Conservation (phyloP, 768 basidiomycete species). For the Phaeotremella fagi region DNA sequence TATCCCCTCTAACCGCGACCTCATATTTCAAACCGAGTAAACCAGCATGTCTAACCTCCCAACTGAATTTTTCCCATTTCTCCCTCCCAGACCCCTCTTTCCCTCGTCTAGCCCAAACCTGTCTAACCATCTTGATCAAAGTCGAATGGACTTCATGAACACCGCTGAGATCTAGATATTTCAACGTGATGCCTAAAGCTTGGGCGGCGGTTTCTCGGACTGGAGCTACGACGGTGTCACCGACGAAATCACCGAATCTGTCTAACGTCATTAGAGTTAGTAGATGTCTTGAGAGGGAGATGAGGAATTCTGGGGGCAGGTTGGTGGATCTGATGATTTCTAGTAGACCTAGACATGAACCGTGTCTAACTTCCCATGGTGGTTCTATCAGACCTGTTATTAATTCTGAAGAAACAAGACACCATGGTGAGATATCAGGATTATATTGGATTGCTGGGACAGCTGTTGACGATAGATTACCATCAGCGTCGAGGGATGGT, state of each 20-base stretch:
- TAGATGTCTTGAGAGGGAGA: conserved; percentile 68
- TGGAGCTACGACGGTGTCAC: conserved; percentile 94
- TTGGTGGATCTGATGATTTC: conserved; percentile 59
- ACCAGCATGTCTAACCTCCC: conserved; percentile 98
- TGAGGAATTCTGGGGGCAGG: conserved; percentile 11
- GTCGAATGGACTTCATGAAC: conserved; percentile 75
- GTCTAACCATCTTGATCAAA: conserved; percentile 87
- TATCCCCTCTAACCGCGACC: conserved; percentile 83
- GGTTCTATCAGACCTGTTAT: conserved; percentile 75
- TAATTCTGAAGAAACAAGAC: conserved; percentile 67
- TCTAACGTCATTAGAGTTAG: conserved; percentile 88
- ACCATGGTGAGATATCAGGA: conserved; percentile 41
- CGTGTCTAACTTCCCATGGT: conserved; percentile 90
- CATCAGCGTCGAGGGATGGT: conserved; percentile 32
- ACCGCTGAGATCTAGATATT: conserved; percentile 79
- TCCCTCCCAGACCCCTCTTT: conserved; percentile 30
- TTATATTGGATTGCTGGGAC: conserved; percentile 6
- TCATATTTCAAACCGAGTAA: conserved; percentile 95
- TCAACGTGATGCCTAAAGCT: conserved; percentile 78
- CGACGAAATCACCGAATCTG: conserved; percentile 96
- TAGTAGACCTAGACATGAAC: conserved; percentile 82
- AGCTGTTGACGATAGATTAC: conserved; percentile 16
- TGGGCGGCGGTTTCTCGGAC: conserved; percentile 95
- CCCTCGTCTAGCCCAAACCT: conserved; percentile 58
- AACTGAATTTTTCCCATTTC: conserved; percentile 58